phyloP scores from a whole-genome alignment of 176 grass and related monocot species.

The Juncus effusus region DNA sequence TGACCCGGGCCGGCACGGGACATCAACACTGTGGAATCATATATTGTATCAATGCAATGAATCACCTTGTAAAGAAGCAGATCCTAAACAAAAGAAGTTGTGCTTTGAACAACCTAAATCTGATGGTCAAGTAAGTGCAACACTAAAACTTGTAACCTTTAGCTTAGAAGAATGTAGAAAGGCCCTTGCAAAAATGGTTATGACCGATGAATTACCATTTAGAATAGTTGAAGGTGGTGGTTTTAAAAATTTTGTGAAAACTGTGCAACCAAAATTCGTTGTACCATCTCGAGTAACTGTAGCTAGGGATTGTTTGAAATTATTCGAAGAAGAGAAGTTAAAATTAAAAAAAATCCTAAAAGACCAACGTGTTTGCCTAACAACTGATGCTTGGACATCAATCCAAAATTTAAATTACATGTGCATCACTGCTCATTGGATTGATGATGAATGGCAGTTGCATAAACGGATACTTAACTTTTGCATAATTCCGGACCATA shows the following conservation, averaged over 20 bases:
- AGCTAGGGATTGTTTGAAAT: slow-evolving; percentile 4
- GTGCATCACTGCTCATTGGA: slow-evolving; percentile 20
- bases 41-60: neutral
- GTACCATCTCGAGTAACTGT: slow-evolving; percentile 13
- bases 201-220: neutral
- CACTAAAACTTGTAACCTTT: slow-evolving; percentile 1
- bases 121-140: slow-evolving; percentile 9
- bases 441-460: slow-evolving; percentile 18
- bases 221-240: slow-evolving; percentile 1
- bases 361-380: slow-evolving; percentile 19
- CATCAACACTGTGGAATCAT: neutral
- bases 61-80: slow-evolving; percentile 3
- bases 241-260: slow-evolving; percentile 13
- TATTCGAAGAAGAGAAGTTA: slow-evolving; percentile 18
- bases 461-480: slow-evolving; percentile 24
- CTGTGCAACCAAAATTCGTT: slow-evolving; percentile 9
- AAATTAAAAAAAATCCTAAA: slow-evolving; percentile 19
- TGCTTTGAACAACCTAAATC: neutral
- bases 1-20: too few relatives aligned
- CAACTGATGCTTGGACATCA: slow-evolving; percentile 24
- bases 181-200: too few relatives aligned
- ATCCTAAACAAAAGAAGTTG: slow-evolving; percentile 1
- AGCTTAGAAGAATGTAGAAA: neutral
- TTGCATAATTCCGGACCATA: slow-evolving; percentile 12
- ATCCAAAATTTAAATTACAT: slow-evolving; percentile 17